These are phyloP conservation scores for Aphelidium insulamus DNA, from an alignment of 371 early-diverging fungal genomes.

Conservation along the genomic window DNA sequence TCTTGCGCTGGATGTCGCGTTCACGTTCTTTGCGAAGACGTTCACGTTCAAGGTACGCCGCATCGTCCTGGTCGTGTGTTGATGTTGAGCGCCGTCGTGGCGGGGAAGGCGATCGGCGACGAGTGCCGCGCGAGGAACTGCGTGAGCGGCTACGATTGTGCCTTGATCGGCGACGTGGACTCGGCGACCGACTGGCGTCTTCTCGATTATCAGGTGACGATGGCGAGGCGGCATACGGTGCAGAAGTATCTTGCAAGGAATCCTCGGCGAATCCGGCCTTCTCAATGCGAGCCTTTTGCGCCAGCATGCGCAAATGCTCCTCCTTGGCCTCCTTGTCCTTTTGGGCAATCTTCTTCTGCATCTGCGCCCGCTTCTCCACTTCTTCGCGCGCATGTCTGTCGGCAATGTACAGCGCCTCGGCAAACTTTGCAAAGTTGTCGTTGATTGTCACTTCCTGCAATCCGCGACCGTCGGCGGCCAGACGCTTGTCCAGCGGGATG, in stretches of 20 bases:
- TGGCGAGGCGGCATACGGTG: background rate
- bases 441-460: constrained; percentile 70
- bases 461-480: constrained; percentile 91
- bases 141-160: no score
- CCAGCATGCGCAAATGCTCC: constrained; percentile 59
- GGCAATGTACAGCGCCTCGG: constrained; percentile 81
- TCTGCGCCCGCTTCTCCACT: constrained; percentile 61
- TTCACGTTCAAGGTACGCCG: constrained; percentile 53
- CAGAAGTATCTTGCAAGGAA: no score
- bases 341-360: constrained; percentile 76
- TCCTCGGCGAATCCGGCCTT: constrained; percentile 18
- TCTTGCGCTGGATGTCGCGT: constrained; percentile 63
- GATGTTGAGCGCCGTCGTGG: no score
- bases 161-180: background rate
- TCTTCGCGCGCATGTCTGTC: constrained; percentile 86
- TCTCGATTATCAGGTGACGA: constrained; percentile 8
- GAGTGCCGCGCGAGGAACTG: no score
- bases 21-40: constrained; percentile 60
- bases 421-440: constrained; percentile 83
- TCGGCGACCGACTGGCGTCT: background rate
- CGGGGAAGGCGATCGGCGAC: background rate
- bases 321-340: constrained; percentile 87
- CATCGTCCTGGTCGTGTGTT: constrained; percentile 23
- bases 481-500: constrained; percentile 88
- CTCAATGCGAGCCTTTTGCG: constrained; percentile 75